Percentiles rank a stretch among this genome's conserved stretches.
These are phyloP conservation scores for Aureobasidium zeae DNA, from an alignment of 2,329 filamentous ascomycete species.

Conservation along the genomic window DNA sequence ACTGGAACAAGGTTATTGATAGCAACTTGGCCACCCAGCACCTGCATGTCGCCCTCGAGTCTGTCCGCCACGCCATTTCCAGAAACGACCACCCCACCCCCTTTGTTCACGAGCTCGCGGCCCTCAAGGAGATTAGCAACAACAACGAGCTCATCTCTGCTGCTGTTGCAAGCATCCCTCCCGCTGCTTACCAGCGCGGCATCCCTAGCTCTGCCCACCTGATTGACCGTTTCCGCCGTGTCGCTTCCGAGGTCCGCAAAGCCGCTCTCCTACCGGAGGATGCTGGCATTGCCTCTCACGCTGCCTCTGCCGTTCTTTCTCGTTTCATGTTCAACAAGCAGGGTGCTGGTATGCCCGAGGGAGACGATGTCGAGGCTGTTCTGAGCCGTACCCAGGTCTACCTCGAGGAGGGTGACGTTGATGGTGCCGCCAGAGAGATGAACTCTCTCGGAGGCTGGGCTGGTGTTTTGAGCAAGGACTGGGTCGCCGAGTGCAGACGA, in stretches of 20 bases:
- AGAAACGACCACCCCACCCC: slow-evolving; percentile 62
- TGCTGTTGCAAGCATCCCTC: slow-evolving; percentile 94
- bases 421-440: slow-evolving; percentile 88
- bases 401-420: slow-evolving; percentile 86
- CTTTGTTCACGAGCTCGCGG: slow-evolving; percentile 86
- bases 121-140: slow-evolving; percentile 81
- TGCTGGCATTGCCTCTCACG: slow-evolving; percentile 88
- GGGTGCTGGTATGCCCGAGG: slow-evolving; percentile 60
- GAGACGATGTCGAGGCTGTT: slow-evolving; percentile 88
- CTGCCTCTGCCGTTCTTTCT: slow-evolving; percentile 79
- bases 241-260: slow-evolving; percentile 87
- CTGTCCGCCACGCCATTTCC: slow-evolving; percentile 75
- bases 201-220: slow-evolving; percentile 76
- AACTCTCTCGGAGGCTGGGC: slow-evolving; percentile 90
- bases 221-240: slow-evolving; percentile 90
- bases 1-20: slow-evolving; percentile 88
- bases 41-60: slow-evolving; percentile 89
- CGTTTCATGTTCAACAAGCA: slow-evolving; percentile 94
- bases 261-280: slow-evolving; percentile 85
- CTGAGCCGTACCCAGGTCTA: slow-evolving; percentile 80
- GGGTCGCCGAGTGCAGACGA: slow-evolving; percentile 82
- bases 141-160: slow-evolving; percentile 72
- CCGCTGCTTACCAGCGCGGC: slow-evolving; percentile 83
- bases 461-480: slow-evolving; percentile 87
- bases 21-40: slow-evolving; percentile 89